These are phyloP conservation scores for Cordyceps farinosa DNA, from an alignment of 2,329 filamentous ascomycete species.

Conservation along the genomic window DNA sequence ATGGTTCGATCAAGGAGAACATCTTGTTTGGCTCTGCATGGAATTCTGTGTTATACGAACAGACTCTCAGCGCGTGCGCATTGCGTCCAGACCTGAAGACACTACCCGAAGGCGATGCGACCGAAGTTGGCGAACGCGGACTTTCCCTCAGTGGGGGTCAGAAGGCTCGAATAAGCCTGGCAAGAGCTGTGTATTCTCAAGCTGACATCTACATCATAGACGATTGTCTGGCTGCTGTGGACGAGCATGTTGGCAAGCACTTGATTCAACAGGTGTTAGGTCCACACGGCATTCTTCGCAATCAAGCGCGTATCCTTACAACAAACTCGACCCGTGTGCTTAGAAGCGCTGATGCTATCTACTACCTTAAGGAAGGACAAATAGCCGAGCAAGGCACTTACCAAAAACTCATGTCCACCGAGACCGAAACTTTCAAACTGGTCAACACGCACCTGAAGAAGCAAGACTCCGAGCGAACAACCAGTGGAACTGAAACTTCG, in stretches of 20 bases:
- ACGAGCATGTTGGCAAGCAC: constrained; percentile 86
- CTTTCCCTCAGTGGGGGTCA: constrained; percentile 89
- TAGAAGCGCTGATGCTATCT: constrained; percentile 77
- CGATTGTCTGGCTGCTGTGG: constrained; percentile 83
- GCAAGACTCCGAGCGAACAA: constrained; percentile 39
- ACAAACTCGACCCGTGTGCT: constrained; percentile 88
- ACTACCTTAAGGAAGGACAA: constrained; percentile 69
- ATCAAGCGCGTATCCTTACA: constrained; percentile 80
- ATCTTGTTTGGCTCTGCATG: constrained; percentile 87
- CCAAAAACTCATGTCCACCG: constrained; percentile 82
- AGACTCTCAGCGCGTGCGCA: constrained; percentile 80
- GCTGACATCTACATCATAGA: constrained; percentile 87
- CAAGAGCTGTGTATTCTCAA: constrained; percentile 83
- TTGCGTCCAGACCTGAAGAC: constrained; percentile 78
- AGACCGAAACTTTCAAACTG: constrained; percentile 75
- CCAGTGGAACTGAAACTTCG: constrained; percentile 36
- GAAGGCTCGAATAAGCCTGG: constrained; percentile 81
- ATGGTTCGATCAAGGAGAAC: constrained; percentile 86
- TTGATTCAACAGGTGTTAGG: constrained; percentile 86
- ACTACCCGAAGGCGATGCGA: constrained; percentile 85
- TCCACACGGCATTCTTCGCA: constrained; percentile 66
- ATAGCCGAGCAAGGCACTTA: constrained; percentile 82
- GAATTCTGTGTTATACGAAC: constrained; percentile 84
- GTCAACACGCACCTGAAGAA: constrained; percentile 63
- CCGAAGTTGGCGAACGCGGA: constrained; percentile 84